Base-by-base conservation (phyloP, 495 filamentous ascomycete species). In the Talaromyces proteolyticus region DNA sequence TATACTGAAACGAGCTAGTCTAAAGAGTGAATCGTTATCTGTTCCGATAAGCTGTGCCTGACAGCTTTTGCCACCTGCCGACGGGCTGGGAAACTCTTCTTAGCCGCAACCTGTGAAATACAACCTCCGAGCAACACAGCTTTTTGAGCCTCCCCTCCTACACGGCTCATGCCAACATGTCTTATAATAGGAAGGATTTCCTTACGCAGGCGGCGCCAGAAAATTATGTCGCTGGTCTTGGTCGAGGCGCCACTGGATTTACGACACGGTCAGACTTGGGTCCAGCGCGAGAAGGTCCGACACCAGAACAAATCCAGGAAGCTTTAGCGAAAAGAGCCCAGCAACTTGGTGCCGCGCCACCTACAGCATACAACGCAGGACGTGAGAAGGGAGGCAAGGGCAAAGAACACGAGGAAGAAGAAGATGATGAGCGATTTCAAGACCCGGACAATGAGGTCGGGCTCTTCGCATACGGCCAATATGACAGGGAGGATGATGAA, bases 391-490 rank as follows among this genome's bases (percentile, higher is more conserved):
- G 68, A 11, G 64, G 63, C 0, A 68, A 68, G 44, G 68, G 71
- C 7, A 68, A 91, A 47, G 87, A 89, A 40, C 79, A 81, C 8
- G 76, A 85, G 10, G 83, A 86, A 47, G 79, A 85, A 23, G 87
- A 91, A 16, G 88, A 95, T 44, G 87, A 89, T 53, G 86, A 87
- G 7, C 84, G 91, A 14, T 97, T 88, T 56, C 89, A 95, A 64
- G 93, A 99, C 62, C 92, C 94, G 5, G 93, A 98, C 59, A 96
- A 96, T 57, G 93, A 99, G 64, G 88, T 92, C 23, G 93, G 94
- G 8, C 73, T 99, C 25, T 97, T 99, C 59, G 89, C 91, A 25
- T 89, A 87, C 38, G 94, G 93, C 4, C 83, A 90, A 43, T 96
- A 92, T 67, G 93, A 97, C 58, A 85, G 88, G 58, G 94, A 97